A percentile compares a stretch with the other conserved stretches of the same genome.
These are phyloP conservation scores for Leishmania tarentolae DNA, from an alignment of 208 protist species.

Conservation along the genomic window DNA sequence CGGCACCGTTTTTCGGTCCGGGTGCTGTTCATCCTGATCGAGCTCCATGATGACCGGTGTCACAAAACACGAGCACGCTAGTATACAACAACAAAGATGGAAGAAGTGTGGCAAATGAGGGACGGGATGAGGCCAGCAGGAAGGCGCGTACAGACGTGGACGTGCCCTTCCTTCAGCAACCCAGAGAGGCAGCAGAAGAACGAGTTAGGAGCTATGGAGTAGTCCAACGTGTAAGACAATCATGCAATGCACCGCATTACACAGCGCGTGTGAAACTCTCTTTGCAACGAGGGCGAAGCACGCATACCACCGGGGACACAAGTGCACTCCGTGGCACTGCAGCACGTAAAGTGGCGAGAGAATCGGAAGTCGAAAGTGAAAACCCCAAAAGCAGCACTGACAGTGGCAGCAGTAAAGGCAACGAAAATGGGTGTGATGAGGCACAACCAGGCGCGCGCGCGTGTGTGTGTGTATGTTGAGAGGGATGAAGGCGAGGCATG, in stretches of 20 bases:
- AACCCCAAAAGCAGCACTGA: not conserved
- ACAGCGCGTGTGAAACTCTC: not conserved
- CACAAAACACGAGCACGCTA: not conserved
- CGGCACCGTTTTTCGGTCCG: slow-evolving; percentile 56
- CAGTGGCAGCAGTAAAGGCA: too few relatives aligned
- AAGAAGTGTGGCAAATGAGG: not conserved
- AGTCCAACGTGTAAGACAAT: not conserved
- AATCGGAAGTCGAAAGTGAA: not conserved
- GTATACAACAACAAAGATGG: not conserved
- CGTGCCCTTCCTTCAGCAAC: not conserved
- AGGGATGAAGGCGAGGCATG: not conserved
- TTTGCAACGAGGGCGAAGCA: not conserved
- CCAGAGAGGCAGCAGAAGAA: not conserved
- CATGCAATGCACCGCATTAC: not conserved
- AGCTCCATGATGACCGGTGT: slow-evolving; percentile 27
- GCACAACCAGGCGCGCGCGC: too few relatives aligned
- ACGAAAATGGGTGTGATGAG: too few relatives aligned
- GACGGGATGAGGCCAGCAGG: not conserved
- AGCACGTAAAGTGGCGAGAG: not conserved
- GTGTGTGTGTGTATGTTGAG: too few relatives aligned
- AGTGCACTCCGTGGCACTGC: not conserved
- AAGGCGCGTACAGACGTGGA: not conserved
- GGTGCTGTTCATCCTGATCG: slow-evolving; percentile 49
- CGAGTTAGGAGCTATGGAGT: not conserved
- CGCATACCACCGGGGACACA: too few relatives aligned